These are phyloP conservation scores for Saxispiralis lemnorum DNA, from an alignment of 495 filamentous ascomycete genomes.

Conservation along the genomic window DNA sequence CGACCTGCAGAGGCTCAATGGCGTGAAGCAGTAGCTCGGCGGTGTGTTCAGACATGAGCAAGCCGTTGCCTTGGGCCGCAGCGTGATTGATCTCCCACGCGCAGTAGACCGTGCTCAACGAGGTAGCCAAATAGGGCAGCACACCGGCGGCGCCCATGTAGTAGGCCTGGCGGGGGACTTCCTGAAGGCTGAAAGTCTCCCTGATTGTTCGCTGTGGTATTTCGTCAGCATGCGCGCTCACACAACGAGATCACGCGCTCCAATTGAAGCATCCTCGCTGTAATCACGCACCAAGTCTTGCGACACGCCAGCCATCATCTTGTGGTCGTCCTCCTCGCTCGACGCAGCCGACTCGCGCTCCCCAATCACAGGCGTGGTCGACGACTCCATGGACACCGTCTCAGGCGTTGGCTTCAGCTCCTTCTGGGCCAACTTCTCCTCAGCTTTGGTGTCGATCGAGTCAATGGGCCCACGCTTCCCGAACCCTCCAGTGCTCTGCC, in stretches of 20 bases:
- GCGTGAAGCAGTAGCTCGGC: constrained; percentile 59
- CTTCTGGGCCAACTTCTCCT: constrained; percentile 31
- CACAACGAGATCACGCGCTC: neutral
- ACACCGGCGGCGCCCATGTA: constrained; percentile 76
- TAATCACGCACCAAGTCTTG: constrained; percentile 48
- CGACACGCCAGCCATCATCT: constrained; percentile 53
- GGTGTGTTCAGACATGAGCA: constrained; percentile 48
- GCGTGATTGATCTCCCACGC: constrained; percentile 35
- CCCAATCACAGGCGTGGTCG: constrained; percentile 36
- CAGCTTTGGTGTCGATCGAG: constrained; percentile 33
- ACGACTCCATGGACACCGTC: constrained; percentile 38
- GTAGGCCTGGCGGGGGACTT: constrained; percentile 66
- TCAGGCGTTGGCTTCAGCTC: constrained; percentile 40
- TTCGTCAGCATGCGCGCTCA: neutral
- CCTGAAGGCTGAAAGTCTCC: constrained; percentile 65
- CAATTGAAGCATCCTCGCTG: too few species aligned
- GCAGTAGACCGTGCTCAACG: constrained; percentile 69
- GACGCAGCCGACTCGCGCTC: constrained; percentile 9
- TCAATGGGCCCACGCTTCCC: constrained; percentile 16
- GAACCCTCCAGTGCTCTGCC: neutral
- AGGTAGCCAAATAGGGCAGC: constrained; percentile 77
- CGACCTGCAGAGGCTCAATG: constrained; percentile 80
- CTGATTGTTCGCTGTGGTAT: constrained; percentile 51
- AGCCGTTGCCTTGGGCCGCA: constrained; percentile 38
- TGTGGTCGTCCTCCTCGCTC: constrained; percentile 17